These are phyloP conservation scores for Alternaria solani DNA, from an alignment of 2,329 filamentous ascomycete species.

Conservation along the genomic window DNA sequence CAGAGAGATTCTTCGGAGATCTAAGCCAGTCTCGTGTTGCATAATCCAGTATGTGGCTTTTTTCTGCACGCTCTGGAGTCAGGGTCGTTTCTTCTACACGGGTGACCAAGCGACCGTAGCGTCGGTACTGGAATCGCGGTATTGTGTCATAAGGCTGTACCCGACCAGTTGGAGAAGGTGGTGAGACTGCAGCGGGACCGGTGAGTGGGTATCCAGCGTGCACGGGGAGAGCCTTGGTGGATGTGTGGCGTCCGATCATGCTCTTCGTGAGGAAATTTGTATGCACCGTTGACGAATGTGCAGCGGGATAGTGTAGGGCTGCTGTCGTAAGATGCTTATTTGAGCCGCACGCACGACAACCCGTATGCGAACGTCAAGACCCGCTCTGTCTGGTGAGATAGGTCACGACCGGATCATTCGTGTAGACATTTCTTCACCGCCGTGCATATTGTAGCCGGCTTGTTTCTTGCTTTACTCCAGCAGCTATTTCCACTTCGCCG, in stretches of 20 bases:
- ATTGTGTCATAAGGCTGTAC: conserved; percentile 19
- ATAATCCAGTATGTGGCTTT: conserved; percentile 36
- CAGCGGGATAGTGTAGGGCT: conserved; percentile 34
- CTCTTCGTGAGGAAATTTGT: conserved; percentile 22
- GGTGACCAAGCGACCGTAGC: conserved; percentile 11
- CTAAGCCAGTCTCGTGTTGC: conserved; percentile 37
- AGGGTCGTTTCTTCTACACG: conserved; percentile 28
- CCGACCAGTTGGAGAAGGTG: conserved; percentile 24
- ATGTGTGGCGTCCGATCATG: conserved; percentile 34
- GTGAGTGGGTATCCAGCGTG: conserved; percentile 23
- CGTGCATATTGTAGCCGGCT: background rate
- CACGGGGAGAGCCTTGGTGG: conserved; percentile 38
- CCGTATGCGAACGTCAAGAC: conserved; percentile 17
- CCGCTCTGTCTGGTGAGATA: conserved; percentile 8
- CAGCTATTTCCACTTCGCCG: background rate
- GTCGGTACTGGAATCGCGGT: conserved; percentile 22
- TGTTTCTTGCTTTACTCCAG: background rate
- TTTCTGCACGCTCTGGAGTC: conserved; percentile 25
- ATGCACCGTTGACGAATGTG: conserved; percentile 25
- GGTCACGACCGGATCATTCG: background rate
- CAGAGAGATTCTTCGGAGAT: conserved; percentile 26
- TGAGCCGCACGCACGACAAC: conserved; percentile 44
- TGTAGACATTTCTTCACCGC: background rate
- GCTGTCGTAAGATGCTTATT: conserved; percentile 51
- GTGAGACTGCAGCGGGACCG: conserved; percentile 31